Base-by-base conservation (phyloP, 2,329 filamentous ascomycete species). In the Diaporthe aspalathi region DNA sequence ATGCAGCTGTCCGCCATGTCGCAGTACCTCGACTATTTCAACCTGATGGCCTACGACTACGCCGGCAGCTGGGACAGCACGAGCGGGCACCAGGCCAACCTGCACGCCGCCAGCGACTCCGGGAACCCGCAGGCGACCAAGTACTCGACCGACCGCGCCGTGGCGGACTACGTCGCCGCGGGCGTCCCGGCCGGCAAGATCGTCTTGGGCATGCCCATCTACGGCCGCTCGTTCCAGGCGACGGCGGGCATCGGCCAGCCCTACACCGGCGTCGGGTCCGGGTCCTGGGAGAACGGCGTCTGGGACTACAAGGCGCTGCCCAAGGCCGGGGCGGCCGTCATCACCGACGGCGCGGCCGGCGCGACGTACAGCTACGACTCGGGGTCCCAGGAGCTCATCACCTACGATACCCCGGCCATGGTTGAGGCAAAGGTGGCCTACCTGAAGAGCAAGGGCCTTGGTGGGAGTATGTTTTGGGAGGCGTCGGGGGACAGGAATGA, bases 401-500 rank as follows among this genome's bases (percentile, higher is more conserved):
- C 89, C 27, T 97, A 93, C 79, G 90, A 93, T 78, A 93, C 88
- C 1, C 87, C 90, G 0, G 82, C 84, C 35, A 87, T 91, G 76
- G 85, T 90, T 38, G 79, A 82, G 65, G 78, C 82, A 74, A 97
- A 96, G 83, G 89, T 90, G 6, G 77, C 83, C 3, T 95, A 92
- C 79, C 88, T 94, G 75, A 85, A 87, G 80, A 77, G 81, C 63
- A 84, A 86, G 69, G 86, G 89, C 0, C 84, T 96, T 1, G 93
- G 91, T 4, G 94, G 93, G 29, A 90, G 88, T 38, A 95, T 96
- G 93, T 97, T 93, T 88, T 97, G 93, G 93, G 93, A 96, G 79
- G 90, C 88, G 20, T 93, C 90, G 73, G 90, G 86, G 9, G 94
- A 97, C 79, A 87, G 87, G 76, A 84, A 77, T 5, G 89, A 86